Percentiles rank a stretch among this genome's conserved stretches.
Evolutionary conservation across 2,329 filamentous ascomycete species (phyloP).

Genomic region (Fusarium vanettenii): DNA sequence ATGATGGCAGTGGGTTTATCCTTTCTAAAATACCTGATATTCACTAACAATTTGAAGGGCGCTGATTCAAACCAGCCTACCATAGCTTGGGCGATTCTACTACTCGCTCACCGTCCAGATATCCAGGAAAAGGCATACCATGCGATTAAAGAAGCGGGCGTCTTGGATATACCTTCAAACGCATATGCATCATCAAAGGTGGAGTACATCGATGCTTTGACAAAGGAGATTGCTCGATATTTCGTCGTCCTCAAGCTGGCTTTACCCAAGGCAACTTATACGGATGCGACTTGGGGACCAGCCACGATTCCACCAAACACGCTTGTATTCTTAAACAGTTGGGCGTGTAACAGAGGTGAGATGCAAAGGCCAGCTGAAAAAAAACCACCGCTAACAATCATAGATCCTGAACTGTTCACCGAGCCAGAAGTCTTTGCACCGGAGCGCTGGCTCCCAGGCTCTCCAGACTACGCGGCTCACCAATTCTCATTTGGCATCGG

Average conservation of each 20-base stretch:
- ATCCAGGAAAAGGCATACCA: slow-evolving; percentile 41
- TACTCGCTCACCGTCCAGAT: slow-evolving; percentile 43
- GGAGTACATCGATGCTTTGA: slow-evolving; percentile 71
- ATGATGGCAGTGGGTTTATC: slow-evolving; percentile 55
- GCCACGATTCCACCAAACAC: slow-evolving; percentile 66
- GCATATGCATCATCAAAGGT: slow-evolving; percentile 61
- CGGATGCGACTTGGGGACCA: slow-evolving; percentile 37
- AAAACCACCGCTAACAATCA: background rate
- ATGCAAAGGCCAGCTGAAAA: background rate
- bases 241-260: slow-evolving; percentile 75
- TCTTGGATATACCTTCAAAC: background rate
- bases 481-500: slow-evolving; percentile 67
- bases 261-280: slow-evolving; percentile 63
- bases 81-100: slow-evolving; percentile 43
- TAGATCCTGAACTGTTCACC: slow-evolving; percentile 71
- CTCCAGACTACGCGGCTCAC: slow-evolving; percentile 50
- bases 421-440: slow-evolving; percentile 70
- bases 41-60: slow-evolving; percentile 21
- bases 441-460: slow-evolving; percentile 54
- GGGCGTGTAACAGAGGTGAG: slow-evolving; percentile 45
- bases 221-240: slow-evolving; percentile 73
- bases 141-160: slow-evolving; percentile 2
- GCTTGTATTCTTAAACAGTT: slow-evolving; percentile 45
- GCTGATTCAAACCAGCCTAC: slow-evolving; percentile 45
- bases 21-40: too few relatives aligned